Conservation (phyloP, 257 asterid genomes). For the Orobanche coerulescens region DNA sequence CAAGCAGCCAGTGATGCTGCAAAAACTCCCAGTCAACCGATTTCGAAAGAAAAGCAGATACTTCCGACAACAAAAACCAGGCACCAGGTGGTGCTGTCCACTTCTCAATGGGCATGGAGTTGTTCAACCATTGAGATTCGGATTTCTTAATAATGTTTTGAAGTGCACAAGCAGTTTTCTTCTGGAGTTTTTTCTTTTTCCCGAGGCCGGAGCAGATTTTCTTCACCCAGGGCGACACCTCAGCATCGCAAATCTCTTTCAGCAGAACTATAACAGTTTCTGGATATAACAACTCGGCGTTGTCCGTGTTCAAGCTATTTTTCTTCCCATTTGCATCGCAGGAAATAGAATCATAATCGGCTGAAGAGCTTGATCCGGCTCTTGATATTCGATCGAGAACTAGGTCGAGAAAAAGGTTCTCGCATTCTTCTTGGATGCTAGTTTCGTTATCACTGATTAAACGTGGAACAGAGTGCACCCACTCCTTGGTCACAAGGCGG, state of each 20-base stretch:
- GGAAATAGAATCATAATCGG: conserved; percentile 21
- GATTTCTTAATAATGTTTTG: conserved; percentile 64
- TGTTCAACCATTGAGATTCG: conserved; percentile 56
- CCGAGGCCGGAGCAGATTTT: conserved; percentile 84
- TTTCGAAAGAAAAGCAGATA: conserved; percentile 67
- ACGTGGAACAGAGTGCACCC: conserved; percentile 86
- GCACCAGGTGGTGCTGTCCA: conserved; percentile 97
- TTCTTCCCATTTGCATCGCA: conserved; percentile 27
- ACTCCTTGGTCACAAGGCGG: conserved; percentile 54
- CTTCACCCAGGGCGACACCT: conserved; percentile 88
- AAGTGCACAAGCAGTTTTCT: conserved; percentile 55
- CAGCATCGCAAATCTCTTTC: conserved; percentile 65
- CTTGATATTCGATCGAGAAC: conserved; percentile 58
- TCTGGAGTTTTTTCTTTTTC: conserved; percentile 66
- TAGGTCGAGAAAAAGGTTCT: conserved; percentile 71
- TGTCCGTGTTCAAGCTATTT: conserved; percentile 24
- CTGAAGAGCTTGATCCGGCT: conserved; percentile 35
- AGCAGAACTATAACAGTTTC: conserved; percentile 46
- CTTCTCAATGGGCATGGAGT: conserved; percentile 53
- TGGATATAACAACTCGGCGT: conserved; percentile 28
- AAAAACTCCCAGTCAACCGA: conserved; percentile 90
- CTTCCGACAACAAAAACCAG: conserved; percentile 90
- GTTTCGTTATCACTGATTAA: conserved; percentile 75
- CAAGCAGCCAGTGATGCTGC: conserved; percentile 65
- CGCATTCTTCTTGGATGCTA: conserved; percentile 96